These are phyloP conservation scores for Metschnikowia continentalis DNA, from an alignment of 805 yeast species.

Conservation along the genomic window DNA sequence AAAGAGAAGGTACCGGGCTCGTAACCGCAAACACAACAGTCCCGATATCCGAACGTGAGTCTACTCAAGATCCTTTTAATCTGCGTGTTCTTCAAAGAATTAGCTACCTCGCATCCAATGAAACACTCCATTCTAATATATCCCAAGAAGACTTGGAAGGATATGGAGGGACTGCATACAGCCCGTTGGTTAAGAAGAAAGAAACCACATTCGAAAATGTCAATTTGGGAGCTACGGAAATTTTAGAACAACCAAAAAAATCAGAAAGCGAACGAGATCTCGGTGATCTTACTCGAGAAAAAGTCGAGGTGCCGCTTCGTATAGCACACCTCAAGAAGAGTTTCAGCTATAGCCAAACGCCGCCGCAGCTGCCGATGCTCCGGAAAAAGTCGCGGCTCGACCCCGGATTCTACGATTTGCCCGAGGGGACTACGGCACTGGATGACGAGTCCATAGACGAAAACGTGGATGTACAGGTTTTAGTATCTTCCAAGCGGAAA, in stretches of 20 bases:
- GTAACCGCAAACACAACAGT: no score
- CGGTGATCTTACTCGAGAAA: neutral
- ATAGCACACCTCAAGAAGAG: slow-evolving; percentile 20
- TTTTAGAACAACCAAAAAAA: neutral
- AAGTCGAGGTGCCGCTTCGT: slow-evolving; percentile 10
- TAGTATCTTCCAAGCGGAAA: slow-evolving; percentile 63
- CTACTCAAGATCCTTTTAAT: neutral
- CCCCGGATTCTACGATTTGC: slow-evolving; percentile 9
- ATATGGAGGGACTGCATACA: no score
- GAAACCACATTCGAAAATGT: no score
- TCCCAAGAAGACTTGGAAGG: no score
- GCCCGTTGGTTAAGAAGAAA: no score
- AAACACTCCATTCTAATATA: slow-evolving; percentile 12
- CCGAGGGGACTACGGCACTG: neutral
- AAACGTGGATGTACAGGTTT: slow-evolving; percentile 63
- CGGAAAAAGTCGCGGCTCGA: slow-evolving; percentile 14
- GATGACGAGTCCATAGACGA: slow-evolving; percentile 42
- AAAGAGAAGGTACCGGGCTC: neutral
- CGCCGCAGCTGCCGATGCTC: slow-evolving; percentile 21
- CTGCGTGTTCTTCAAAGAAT: slow-evolving; percentile 13
- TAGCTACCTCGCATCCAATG: slow-evolving; percentile 31
- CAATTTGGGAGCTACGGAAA: neutral
- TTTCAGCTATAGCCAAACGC: slow-evolving; percentile 21
- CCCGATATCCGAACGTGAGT: no score
- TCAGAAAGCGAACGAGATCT: no score